These are phyloP conservation scores for Acer negundo DNA, from an alignment of 345 rosid genomes.

Conservation along the genomic window DNA sequence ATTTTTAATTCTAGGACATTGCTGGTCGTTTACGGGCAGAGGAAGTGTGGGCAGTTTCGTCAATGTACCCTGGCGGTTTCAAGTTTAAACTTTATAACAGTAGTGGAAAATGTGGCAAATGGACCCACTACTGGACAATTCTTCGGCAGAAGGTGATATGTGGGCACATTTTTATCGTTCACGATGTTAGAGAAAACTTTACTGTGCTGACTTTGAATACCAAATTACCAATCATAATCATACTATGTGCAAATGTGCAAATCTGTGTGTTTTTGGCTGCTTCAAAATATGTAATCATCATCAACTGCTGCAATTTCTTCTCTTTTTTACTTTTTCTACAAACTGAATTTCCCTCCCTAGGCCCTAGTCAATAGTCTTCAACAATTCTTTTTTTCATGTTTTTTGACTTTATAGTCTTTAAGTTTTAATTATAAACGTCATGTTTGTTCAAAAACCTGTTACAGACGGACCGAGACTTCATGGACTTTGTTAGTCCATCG, in stretches of 20 bases:
- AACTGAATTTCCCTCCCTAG: neutral
- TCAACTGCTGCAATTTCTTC: too few relatives aligned
- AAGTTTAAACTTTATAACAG: neutral
- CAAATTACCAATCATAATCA: neutral
- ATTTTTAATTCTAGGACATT: too few relatives aligned
- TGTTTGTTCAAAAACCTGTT: too few relatives aligned
- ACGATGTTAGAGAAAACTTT: neutral
- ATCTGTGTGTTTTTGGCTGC: neutral
- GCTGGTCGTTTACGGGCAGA: neutral
- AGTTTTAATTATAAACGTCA: too few relatives aligned
- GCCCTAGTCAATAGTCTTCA: too few relatives aligned
- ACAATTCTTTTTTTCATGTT: too few relatives aligned
- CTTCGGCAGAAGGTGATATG: neutral
- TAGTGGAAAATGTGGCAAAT: neutral
- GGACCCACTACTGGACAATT: neutral
- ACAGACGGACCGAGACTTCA: too few relatives aligned
- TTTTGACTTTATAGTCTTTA: too few relatives aligned
- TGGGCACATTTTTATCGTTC: neutral
- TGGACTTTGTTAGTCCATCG: too few relatives aligned
- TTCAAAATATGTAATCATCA: neutral
- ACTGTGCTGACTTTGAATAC: neutral
- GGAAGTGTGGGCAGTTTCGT: neutral
- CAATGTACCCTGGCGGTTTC: neutral
- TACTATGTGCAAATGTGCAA: neutral
- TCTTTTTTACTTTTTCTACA: neutral